A percentile compares a stretch with the other conserved stretches of the same genome.
phyloP scores from a whole-genome alignment of 306 rosid species.

The Dalbergia cochinchinensis region DNA sequence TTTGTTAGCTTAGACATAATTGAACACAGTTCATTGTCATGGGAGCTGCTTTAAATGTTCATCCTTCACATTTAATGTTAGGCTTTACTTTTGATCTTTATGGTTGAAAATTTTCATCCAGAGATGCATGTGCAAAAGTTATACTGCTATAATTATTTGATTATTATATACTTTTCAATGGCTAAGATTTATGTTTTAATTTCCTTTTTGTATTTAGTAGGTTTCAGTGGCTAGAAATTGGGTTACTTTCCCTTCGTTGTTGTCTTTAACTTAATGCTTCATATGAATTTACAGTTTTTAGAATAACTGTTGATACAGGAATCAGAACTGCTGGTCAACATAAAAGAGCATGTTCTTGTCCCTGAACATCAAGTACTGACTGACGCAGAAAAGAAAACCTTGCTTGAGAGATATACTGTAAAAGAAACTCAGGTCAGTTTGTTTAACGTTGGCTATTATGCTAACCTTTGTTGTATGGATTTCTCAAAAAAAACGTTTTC shows the following conservation, averaged over 20 bases:
- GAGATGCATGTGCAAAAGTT: neutral
- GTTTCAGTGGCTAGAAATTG: neutral
- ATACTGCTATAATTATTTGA: neutral
- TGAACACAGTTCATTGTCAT: neutral
- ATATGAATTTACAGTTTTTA: neutral
- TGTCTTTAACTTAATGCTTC: neutral
- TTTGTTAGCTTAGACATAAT: neutral
- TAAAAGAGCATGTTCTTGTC: slow-evolving; percentile 73
- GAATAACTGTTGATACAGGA: slow-evolving; percentile 59
- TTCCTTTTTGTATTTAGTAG: neutral
- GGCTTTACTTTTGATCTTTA: neutral
- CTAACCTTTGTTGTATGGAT: neutral
- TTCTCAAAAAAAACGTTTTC: neutral
- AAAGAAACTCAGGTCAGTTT: slow-evolving; percentile 83
- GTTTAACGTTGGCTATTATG: neutral
- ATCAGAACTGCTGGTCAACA: slow-evolving; percentile 74
- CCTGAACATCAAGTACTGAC: slow-evolving; percentile 81
- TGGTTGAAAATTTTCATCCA: neutral
- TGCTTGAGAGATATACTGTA: slow-evolving; percentile 83
- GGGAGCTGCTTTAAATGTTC: neutral
- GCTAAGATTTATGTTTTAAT: neutral
- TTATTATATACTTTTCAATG: neutral
- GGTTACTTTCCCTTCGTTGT: neutral
- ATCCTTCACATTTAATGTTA: neutral
- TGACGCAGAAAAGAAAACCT: slow-evolving; percentile 73